phyloP scores from a whole-genome alignment of 2,329 filamentous ascomycete species.

The Bipolaris cookei region DNA sequence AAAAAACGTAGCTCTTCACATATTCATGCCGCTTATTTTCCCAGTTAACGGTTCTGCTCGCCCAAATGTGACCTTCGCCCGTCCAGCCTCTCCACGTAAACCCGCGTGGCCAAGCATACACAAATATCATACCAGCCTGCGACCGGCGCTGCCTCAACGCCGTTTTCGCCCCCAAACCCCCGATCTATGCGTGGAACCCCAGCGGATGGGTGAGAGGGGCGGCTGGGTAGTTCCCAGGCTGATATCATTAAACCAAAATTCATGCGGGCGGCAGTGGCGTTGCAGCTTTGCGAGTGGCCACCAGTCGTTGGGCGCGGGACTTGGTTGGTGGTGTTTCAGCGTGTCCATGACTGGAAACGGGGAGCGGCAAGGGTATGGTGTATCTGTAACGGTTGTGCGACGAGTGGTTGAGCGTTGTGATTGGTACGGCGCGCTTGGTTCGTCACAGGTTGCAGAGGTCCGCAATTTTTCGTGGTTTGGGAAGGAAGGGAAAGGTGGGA shows the following conservation, averaged over 20 bases:
- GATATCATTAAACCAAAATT: not conserved
- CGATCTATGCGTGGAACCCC: not conserved
- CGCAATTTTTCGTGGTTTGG: not conserved
- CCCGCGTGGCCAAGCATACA: not conserved
- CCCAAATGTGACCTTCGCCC: no score
- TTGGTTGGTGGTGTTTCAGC: not conserved
- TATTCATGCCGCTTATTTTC: no score
- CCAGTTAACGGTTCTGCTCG: no score
- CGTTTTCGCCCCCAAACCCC: not conserved
- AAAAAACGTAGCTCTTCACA: no score
- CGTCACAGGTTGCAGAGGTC: not conserved
- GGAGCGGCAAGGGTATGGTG: not conserved
- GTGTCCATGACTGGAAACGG: not conserved
- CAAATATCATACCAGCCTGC: conserved; percentile 1
- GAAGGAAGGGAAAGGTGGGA: not conserved
- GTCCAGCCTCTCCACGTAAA: not conserved
- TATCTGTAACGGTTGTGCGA: conserved; percentile 3
- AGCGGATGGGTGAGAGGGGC: not conserved
- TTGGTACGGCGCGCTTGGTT: not conserved
- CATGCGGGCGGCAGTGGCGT: not conserved
- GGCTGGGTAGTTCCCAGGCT: no score
- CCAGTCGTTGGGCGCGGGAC: not conserved
- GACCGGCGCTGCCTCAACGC: conserved; percentile 2
- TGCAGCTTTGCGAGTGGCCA: not conserved
- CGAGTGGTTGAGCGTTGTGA: not conserved